Evolutionary conservation across 441 rosid species (phyloP).

Genomic region (Gossypium laxum): DNA sequence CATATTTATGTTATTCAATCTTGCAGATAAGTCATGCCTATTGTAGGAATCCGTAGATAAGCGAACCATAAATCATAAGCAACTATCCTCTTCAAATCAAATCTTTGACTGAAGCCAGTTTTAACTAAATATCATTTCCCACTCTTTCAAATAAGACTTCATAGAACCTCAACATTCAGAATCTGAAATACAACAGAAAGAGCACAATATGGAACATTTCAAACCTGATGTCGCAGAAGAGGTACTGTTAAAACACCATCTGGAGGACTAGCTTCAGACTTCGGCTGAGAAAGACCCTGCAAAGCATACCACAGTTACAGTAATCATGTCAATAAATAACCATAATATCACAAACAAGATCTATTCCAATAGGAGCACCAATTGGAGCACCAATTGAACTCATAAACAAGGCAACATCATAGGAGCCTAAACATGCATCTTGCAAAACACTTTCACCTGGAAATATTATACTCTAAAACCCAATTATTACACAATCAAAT

Average conservation of each 20-base stretch:
- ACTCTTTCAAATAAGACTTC: conserved; percentile 1
- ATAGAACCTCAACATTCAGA: not conserved
- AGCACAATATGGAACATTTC: conserved; percentile 4
- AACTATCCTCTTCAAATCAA: not conserved
- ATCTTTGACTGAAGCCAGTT: not conserved
- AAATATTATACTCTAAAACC: not conserved
- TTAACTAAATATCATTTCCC: not conserved
- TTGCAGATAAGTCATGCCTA: not conserved
- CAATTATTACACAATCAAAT: not conserved
- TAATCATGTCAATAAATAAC: not conserved
- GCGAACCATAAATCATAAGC: not conserved
- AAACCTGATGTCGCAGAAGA: conserved; percentile 91
- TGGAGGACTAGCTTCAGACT: conserved; percentile 66
- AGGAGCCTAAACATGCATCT: not conserved
- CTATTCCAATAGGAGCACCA: not conserved
- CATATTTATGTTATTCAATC: not conserved
- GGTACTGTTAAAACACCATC: conserved; percentile 75
- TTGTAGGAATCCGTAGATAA: not conserved
- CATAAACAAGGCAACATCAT: not conserved
- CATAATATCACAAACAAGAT: not conserved
- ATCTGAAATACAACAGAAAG: not conserved
- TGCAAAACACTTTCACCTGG: not conserved
- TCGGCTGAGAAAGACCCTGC: conserved; percentile 79
- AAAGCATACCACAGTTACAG: conserved; percentile 17
- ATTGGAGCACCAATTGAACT: not conserved